Evolutionary conservation across 495 filamentous ascomycete species (phyloP).

Genomic region (Lophiostoma macrostomum): DNA sequence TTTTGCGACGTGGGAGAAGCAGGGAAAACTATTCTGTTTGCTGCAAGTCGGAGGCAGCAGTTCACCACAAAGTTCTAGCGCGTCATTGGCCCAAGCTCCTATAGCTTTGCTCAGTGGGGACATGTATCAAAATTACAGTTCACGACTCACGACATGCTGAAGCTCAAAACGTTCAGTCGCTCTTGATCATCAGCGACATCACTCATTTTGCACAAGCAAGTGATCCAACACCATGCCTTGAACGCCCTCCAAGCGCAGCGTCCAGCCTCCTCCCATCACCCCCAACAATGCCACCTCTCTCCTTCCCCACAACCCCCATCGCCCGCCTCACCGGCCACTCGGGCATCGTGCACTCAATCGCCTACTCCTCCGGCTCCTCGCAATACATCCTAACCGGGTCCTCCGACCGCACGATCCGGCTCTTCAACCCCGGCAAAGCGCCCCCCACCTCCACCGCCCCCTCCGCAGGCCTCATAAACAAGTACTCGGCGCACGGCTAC

Average conservation of each 20-base stretch:
- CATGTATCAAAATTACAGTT: too few relatives aligned
- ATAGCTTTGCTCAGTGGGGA: too few relatives aligned
- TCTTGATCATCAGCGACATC: too few relatives aligned
- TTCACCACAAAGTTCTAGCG: background rate
- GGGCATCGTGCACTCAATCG: conserved; percentile 64
- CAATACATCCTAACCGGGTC: conserved; percentile 84
- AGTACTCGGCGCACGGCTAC: conserved; percentile 86
- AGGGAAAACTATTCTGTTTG: background rate
- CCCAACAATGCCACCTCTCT: conserved; percentile 24
- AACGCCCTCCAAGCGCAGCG: too few relatives aligned
- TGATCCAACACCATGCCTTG: background rate
- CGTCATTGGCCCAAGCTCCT: background rate
- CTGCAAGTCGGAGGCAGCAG: background rate
- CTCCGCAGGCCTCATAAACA: conserved; percentile 63
- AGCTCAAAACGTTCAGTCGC: too few relatives aligned
- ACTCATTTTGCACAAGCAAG: too few relatives aligned
- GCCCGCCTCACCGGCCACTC: conserved; percentile 37
- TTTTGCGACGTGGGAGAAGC: background rate
- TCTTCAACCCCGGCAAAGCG: conserved; percentile 59
- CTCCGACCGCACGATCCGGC: conserved; percentile 76
- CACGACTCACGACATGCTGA: too few relatives aligned
- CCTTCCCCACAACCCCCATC: conserved; percentile 39
- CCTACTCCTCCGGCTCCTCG: conserved; percentile 64
- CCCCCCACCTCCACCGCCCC: conserved; percentile 40
- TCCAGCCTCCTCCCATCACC: background rate